Conservation (phyloP, 2,329 filamentous ascomycete species). For the Venturia pyrina region DNA sequence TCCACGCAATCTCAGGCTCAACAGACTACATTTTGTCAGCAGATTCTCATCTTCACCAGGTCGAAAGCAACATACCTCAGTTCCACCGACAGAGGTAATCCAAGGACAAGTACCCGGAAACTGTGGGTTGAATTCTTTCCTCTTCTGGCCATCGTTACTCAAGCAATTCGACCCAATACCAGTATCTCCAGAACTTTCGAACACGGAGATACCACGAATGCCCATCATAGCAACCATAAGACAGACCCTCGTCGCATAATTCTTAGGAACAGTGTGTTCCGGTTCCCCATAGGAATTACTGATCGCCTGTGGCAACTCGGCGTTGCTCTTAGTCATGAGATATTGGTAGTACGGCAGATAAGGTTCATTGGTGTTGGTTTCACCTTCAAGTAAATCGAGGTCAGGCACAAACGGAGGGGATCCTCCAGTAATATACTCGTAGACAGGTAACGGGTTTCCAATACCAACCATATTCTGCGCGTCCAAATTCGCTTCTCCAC, state of each 20-base stretch:
- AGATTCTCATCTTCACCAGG: background rate
- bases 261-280: constrained; percentile 28
- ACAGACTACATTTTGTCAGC: constrained; percentile 15
- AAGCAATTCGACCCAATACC: constrained; percentile 33
- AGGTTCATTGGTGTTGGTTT: constrained; percentile 38
- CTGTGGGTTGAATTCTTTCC: constrained; percentile 32
- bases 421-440: constrained; percentile 39
- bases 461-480: constrained; percentile 39
- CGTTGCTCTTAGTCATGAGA: constrained; percentile 23
- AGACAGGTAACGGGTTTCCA: constrained; percentile 33
- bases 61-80: constrained; percentile 16
- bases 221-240: constrained; percentile 31
- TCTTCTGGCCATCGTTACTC: constrained; percentile 36
- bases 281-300: constrained; percentile 31
- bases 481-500: constrained; percentile 20
- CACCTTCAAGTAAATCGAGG: constrained; percentile 33
- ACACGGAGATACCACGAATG: constrained; percentile 29
- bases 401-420: constrained; percentile 37
- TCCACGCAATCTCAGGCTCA: constrained; percentile 29
- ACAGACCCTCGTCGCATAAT: constrained; percentile 29
- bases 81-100: constrained; percentile 37
- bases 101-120: constrained; percentile 40
- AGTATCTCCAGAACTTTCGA: constrained; percentile 31
- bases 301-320: constrained; percentile 27
- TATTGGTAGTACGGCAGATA: constrained; percentile 31